Evolutionary conservation across 2,329 filamentous ascomycete genomes (phyloP), one percentile per base, ranked within the genome.

Genomic region (Escovopsis sp.): DNA sequence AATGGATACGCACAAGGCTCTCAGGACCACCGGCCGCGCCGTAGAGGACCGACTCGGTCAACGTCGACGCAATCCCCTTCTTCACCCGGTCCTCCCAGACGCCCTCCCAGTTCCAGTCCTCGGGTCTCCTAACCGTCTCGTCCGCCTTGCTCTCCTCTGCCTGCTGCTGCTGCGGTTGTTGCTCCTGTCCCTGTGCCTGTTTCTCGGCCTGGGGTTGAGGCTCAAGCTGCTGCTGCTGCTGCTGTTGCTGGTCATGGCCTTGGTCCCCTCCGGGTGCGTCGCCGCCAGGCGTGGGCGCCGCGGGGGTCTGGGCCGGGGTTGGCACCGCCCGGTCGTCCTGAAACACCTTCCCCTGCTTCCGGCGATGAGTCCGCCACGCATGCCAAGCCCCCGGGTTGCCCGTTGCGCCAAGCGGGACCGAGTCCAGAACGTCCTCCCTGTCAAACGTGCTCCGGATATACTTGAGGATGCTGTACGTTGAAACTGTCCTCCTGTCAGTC

Each of bases 21-120:
- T 87, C 82, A 9, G 73, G 62, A 12, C 63, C 64, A 36, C 70
- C 69, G 5, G 68, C 64, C 39, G 70, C 71, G 6, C 86, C 85
- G 62, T 80, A 96, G 23, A 96, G 63, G 4, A 85, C 79, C 2
- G 78, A 67, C 51, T 96, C 89, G 1, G 85, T 84, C 40, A 86
- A 64, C 54, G 86, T 94, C 9, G 74, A 71, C 40, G 80, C 74
- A 36, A 95, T 75, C 15, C 82, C 82, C 59, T 82, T 84, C 60
- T 77, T 80, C 1, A 94, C 88, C 43, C 89, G 74, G 49, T 88
- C 82, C 57, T 93, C 85, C 89, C 89, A 98, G 0, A 96, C 89
- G 0, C 89, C 88, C 54, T 94, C 86, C 89, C 89, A 96, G 56
- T 94, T 94, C 89, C 89, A 96, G 53, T 94, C 82, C 6, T 82